Base-by-base conservation (phyloP, 2,329 filamentous ascomycete genomes). In the Alternaria brassicae region DNA sequence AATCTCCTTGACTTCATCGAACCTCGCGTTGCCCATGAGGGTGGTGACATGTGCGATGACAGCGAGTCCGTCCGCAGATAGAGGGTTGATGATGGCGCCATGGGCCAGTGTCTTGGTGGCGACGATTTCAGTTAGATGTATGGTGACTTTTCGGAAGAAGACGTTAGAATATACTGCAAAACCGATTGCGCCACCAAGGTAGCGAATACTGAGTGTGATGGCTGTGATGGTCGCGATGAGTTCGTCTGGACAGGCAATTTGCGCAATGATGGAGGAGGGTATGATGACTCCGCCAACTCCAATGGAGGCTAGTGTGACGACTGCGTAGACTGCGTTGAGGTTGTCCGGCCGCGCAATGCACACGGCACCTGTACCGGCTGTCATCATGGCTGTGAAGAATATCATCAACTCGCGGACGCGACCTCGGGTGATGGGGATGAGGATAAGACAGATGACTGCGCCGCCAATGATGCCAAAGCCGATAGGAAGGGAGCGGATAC, bases 271-370 rank as follows among this genome's bases (percentile, higher is more conserved):
- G 1, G 86, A 87, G 1, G 86, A 85, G 0, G 88, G 89, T 5
- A 91, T 85, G 15, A 90, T 85, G 50, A 91, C 88, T 1, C 86
- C 88, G 6, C 88, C 89, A 4, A 90, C 86, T 6, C 89, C 89
- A 2, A 90, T 73, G 4, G 86, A 85, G 2, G 87, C 86, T 4
- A 90, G 70, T 13, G 85, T 78, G n/a, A 90, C 79, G 25, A 89
- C 76, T 13, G 81, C 83, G 78, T 85, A 89, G 15, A 88, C 76
- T 17, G 79, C 76, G 58, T 80, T 65, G 51, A 88, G 78, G 66
- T 88, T 89, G 72, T 87, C 79, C 4, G 78, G 72, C 2, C 75
- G 76, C 0, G 82, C 83, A 21, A 82, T 75, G 1, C 85, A 78
- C 57, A 89, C 76, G 3, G 83, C 81, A 34, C 85, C 86, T 65